A percentile compares a stretch with the other conserved stretches of the same genome.
These are phyloP conservation scores for Apium graveolens DNA, from an alignment of 129 eudicot genomes.

Conservation along the genomic window DNA sequence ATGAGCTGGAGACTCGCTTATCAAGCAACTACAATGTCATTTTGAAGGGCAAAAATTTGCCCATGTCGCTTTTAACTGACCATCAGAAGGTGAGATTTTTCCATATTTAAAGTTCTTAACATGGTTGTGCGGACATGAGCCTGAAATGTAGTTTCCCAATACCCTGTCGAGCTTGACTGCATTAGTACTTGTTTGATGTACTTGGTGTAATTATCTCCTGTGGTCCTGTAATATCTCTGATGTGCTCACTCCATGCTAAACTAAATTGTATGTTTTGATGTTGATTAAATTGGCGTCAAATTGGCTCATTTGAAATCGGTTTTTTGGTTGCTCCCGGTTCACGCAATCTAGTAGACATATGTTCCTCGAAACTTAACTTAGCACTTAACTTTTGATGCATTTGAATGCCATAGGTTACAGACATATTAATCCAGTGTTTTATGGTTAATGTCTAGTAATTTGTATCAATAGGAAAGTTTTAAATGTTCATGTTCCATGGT, in stretches of 20 bases:
- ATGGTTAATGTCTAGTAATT: not conserved
- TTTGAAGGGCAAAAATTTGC: constrained; percentile 77
- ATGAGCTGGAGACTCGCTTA: constrained; percentile 36
- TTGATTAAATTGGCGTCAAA: not conserved
- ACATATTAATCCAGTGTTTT: not conserved
- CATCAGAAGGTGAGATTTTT: constrained; percentile 64
- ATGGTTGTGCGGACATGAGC: not conserved
- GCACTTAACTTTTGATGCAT: not conserved
- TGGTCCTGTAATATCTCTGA: not conserved
- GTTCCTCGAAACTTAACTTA: not conserved
- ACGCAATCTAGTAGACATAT: too few relatives aligned
- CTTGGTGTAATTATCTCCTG: not conserved
- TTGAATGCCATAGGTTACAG: not conserved
- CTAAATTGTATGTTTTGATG: not conserved
- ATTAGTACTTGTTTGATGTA: not conserved
- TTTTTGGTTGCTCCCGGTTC: too few relatives aligned
- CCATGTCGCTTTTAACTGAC: constrained; percentile 88
- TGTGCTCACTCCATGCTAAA: not conserved
- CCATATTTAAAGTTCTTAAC: not conserved
- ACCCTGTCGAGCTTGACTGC: not conserved
- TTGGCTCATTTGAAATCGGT: not conserved
- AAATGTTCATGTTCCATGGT: not conserved
- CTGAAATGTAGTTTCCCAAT: not conserved
- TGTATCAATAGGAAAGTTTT: not conserved
- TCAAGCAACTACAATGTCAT: constrained; percentile 69